Conservation (phyloP, 2,329 filamentous ascomycete species). For the Magnaporthales sp. region DNA sequence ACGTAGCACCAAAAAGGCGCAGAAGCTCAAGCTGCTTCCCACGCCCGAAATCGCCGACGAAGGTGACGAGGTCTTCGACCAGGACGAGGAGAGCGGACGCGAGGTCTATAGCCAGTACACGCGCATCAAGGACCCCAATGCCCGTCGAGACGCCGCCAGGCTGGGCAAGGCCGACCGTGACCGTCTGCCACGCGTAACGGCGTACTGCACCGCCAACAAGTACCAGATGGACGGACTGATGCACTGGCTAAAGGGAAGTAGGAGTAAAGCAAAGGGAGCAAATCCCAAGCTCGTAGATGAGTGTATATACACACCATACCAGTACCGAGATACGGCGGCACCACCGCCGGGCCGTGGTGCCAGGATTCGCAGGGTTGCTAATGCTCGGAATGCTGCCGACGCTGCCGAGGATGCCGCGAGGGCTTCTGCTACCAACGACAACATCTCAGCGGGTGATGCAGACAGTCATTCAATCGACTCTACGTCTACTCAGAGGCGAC, state of each 20-base stretch:
- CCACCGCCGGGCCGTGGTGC: slow-evolving; percentile 21
- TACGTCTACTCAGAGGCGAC: slow-evolving; percentile 39
- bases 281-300: slow-evolving; percentile 93
- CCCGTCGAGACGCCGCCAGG: slow-evolving; percentile 81
- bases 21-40: slow-evolving; percentile 95
- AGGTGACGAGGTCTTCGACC: slow-evolving; percentile 22
- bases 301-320: slow-evolving; percentile 93
- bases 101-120: slow-evolving; percentile 98
- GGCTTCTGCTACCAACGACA: not conserved
- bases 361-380: slow-evolving; percentile 10
- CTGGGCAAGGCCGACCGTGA: slow-evolving; percentile 90
- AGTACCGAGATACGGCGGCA: slow-evolving; percentile 52
- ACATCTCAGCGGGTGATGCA: too few relatives aligned
- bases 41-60: slow-evolving; percentile 79
- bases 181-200: slow-evolving; percentile 80
- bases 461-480: not conserved
- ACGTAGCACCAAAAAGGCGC: slow-evolving; percentile 86
- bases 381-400: slow-evolving; percentile 16
- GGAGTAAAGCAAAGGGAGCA: slow-evolving; percentile 66
- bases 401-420: not conserved
- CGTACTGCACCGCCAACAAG: slow-evolving; percentile 88
- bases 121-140: slow-evolving; percentile 92
- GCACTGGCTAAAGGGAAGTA: slow-evolving; percentile 74
- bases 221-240: slow-evolving; percentile 87
- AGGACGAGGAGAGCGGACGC: slow-evolving; percentile 81